Evolutionary conservation across 352 stramenopile species (phyloP).

Genomic region (Blastocystis sp.): DNA sequence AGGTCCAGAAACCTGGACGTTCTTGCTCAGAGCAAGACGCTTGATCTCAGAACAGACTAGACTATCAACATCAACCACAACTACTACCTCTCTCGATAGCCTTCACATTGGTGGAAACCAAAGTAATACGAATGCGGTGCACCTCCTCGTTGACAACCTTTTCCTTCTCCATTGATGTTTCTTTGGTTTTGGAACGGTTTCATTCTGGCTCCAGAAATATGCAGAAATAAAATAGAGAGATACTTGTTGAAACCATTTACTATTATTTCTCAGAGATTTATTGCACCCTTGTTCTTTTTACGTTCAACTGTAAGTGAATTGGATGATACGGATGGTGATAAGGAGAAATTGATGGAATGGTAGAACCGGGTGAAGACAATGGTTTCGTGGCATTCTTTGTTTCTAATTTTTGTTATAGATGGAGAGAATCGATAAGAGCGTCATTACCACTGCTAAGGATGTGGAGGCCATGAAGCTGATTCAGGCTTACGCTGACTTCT

Average conservation of each 20-base stretch:
- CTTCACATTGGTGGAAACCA: slow-evolving; percentile 95
- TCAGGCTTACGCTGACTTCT: slow-evolving; percentile 51
- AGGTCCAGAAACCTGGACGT: slow-evolving; percentile 91
- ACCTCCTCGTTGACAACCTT: slow-evolving; percentile 68
- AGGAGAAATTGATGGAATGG: neutral
- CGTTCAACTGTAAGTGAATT: neutral
- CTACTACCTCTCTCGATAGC: slow-evolving; percentile 89
- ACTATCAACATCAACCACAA: neutral
- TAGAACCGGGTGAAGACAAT: neutral
- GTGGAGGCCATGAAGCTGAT: slow-evolving; percentile 56
- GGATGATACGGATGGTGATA: neutral
- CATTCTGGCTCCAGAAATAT: neutral
- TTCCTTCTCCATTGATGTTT: slow-evolving; percentile 56
- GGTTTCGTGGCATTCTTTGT: neutral
- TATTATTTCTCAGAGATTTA: neutral
- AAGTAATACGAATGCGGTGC: slow-evolving; percentile 95
- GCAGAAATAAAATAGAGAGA: neutral
- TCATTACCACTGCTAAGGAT: slow-evolving; percentile 50
- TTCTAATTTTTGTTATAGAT: slow-evolving; percentile 8
- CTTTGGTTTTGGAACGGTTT: slow-evolving; percentile 20
- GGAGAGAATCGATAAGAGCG: slow-evolving; percentile 61
- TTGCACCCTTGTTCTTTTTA: slow-evolving; percentile 34
- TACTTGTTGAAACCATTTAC: slow-evolving; percentile 12
- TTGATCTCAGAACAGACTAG: slow-evolving; percentile 93
- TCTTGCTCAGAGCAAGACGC: slow-evolving; percentile 90